These are phyloP conservation scores for Taphrina flavorubra DNA, from an alignment of 1,139 yeast species.

Conservation along the genomic window DNA sequence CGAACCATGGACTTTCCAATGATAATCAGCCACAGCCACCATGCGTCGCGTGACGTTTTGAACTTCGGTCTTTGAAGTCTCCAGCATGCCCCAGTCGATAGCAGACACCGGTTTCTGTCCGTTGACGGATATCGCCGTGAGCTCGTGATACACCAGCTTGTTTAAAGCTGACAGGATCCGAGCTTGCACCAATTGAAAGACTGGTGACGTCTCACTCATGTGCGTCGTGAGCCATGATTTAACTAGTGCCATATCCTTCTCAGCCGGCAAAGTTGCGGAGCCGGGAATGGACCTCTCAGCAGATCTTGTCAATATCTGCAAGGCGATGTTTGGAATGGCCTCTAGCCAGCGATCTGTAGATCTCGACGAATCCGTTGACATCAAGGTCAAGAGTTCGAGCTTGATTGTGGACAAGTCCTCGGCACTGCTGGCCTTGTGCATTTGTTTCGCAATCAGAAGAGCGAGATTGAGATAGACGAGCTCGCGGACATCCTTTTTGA, in stretches of 20 bases:
- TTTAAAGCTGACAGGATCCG: slow-evolving; percentile 11
- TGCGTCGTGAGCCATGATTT: slow-evolving; percentile 26
- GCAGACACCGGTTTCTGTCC: slow-evolving; percentile 7
- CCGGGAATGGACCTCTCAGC: not conserved
- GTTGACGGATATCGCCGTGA: slow-evolving; percentile 1
- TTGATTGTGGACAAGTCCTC: slow-evolving; percentile 9
- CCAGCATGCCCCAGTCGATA: slow-evolving; percentile 11
- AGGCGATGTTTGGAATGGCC: slow-evolving; percentile 25
- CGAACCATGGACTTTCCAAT: slow-evolving; percentile 35
- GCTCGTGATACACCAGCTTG: slow-evolving; percentile 4
- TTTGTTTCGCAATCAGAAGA: slow-evolving; percentile 20
- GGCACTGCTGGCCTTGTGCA: slow-evolving; percentile 5
- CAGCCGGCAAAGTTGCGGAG: slow-evolving; percentile 7
- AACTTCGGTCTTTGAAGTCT: slow-evolving; percentile 12
- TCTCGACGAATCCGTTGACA: slow-evolving; percentile 7
- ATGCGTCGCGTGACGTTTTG: slow-evolving; percentile 20
- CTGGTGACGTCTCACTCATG: slow-evolving; percentile 8
- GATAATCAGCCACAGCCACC: slow-evolving; percentile 26
- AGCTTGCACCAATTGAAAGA: slow-evolving; percentile 22
- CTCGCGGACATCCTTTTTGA: slow-evolving; percentile 28
- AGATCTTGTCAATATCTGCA: slow-evolving; percentile 22
- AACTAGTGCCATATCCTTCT: slow-evolving; percentile 8
- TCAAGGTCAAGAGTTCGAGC: slow-evolving; percentile 23
- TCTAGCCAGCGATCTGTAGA: slow-evolving; percentile 13
- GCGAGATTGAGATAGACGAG: slow-evolving; percentile 15